Evolutionary conservation across 345 rosid genomes (phyloP).

Genomic region (Aethionema arabicum): DNA sequence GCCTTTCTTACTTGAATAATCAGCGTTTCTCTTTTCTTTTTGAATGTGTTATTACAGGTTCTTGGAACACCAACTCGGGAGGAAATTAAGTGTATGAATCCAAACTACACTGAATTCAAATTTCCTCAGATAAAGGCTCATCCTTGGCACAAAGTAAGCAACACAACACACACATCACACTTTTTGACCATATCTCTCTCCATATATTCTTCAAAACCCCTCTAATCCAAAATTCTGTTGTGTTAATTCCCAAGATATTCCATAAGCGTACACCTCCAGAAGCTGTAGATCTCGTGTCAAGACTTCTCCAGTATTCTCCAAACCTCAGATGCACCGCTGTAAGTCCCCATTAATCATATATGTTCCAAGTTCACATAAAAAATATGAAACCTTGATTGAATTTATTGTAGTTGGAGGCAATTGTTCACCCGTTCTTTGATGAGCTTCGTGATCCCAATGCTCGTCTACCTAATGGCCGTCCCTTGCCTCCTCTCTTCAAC

Average conservation of each 20-base stretch:
- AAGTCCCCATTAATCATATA: slow-evolving; percentile 28
- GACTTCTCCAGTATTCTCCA: slow-evolving; percentile 68
- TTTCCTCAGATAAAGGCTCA: slow-evolving; percentile 98
- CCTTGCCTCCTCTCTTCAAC: slow-evolving; percentile 71
- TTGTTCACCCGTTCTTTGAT: slow-evolving; percentile 76
- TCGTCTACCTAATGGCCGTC: slow-evolving; percentile 72
- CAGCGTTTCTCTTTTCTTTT: not conserved
- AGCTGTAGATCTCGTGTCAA: slow-evolving; percentile 62
- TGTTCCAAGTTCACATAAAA: not conserved
- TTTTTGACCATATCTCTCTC: not conserved
- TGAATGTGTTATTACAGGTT: slow-evolving; percentile 43
- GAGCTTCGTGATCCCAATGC: slow-evolving; percentile 76
- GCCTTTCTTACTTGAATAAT: not conserved
- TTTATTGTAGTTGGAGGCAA: slow-evolving; percentile 41
- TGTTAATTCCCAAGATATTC: slow-evolving; percentile 44
- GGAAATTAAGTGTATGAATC: slow-evolving; percentile 75
- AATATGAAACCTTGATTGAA: too few relatives aligned
- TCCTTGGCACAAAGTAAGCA: slow-evolving; percentile 96
- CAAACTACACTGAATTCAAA: slow-evolving; percentile 69
- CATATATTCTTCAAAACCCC: not conserved
- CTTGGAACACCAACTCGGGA: slow-evolving; percentile 73
- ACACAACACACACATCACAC: not conserved
- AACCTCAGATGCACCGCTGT: slow-evolving; percentile 61
- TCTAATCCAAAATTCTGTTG: not conserved
- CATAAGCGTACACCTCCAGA: slow-evolving; percentile 74